phyloP scores from a whole-genome alignment of 1,284 basidiomycete genomes.

The Schizophyllum commune region DNA sequence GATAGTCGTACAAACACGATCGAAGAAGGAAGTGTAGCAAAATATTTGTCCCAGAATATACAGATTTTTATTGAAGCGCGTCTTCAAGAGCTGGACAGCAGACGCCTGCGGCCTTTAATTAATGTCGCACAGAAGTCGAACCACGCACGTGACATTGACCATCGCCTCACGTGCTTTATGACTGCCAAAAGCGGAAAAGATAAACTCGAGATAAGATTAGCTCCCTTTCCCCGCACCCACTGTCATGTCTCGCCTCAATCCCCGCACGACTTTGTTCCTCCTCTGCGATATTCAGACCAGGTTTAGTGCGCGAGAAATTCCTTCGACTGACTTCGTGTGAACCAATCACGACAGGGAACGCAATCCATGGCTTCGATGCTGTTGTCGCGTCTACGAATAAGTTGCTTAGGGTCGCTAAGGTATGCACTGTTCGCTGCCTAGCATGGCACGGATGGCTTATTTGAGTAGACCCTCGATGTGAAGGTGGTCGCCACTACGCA shows the following conservation, averaged over 20 bases:
- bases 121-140: too few species aligned
- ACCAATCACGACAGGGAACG: conserved; percentile 31
- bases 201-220: not conserved
- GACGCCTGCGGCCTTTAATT: too few species aligned
- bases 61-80: too few species aligned
- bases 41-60: too few species aligned
- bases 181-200: not conserved
- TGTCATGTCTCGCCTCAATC: conserved; percentile 21
- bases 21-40: too few species aligned
- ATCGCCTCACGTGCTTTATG: too few species aligned
- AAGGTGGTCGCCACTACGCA: conserved; percentile 80
- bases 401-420: conserved; percentile 73
- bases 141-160: too few species aligned
- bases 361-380: conserved; percentile 64
- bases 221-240: not conserved
- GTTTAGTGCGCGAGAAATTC: conserved; percentile 33
- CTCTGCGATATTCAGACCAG: conserved; percentile 75
- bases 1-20: too few species aligned
- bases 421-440: conserved; percentile 14
- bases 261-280: conserved; percentile 55
- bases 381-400: conserved; percentile 65
- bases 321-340: too few species aligned
- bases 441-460: not conserved
- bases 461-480: conserved; percentile 51
- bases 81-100: too few species aligned